Base-by-base conservation (phyloP, 306 rosid species). In the Fragaria nilgerrensis region DNA sequence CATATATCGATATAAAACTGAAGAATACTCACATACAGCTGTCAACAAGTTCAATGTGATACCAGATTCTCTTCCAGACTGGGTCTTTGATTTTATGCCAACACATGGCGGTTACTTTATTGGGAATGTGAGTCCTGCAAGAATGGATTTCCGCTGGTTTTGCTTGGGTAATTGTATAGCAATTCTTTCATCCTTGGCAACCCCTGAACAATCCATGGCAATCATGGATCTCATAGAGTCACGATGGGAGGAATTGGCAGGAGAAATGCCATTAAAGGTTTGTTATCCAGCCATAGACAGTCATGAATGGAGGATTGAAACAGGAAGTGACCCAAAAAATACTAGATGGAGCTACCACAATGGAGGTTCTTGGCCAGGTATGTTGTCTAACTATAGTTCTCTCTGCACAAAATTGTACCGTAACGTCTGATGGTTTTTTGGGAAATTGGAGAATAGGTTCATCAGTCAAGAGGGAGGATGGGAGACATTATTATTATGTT, bases 341-440 rank as follows among this genome's bases (percentile, higher is more conserved):
- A 89, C 93, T 3, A 87, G 97, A 83, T 93, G 97, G 96, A 93
- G 94, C 87, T 91, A 93, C 81, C 98, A 93, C 81, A 93, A 93
- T 11, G 97, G 97, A 36, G 97, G 97, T 75, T 93, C 98, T 72
- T 93, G 98, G 98, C 96, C 98, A 85, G 98, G 98, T 87, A 78
- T 81, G 71, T 58, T 77, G 68, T 69, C 64, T 36, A 29, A 22
- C 56, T 22, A 25, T 13, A 48, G 56, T 50, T 68, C 52, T 32
- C 45, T 44, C 29, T 73, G 77, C 56, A 58, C 58, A 55, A 22
- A 73, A 23, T 73, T 15, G 7, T 14, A 74, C 6, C 0, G 2
- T 74, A 58, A 56, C 20, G 41, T 23, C 77, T 39, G 39, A 22
- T 41, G 27, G 5, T 29, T 16, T 27, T 73, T 58, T 16, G 9